Evolutionary conservation across 2,329 filamentous ascomycete genomes (phyloP).

Genomic region (Neoarthrinium moseri): DNA sequence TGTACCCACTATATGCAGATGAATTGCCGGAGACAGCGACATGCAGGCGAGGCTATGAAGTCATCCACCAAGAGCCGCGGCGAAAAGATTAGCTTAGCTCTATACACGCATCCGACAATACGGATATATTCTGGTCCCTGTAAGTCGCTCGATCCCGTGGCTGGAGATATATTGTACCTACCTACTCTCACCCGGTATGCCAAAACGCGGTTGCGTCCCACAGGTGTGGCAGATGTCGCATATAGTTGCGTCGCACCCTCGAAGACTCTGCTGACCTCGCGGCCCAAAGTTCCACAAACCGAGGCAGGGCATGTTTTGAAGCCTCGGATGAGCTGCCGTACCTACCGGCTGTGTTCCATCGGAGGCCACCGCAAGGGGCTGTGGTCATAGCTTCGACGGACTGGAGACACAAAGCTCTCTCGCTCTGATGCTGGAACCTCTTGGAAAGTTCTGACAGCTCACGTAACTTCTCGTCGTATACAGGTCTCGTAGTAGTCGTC

Average conservation of each 20-base stretch:
- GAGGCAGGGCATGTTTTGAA: background rate
- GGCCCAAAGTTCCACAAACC: background rate
- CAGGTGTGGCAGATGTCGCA: no score
- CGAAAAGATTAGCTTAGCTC: background rate
- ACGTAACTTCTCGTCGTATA: no score
- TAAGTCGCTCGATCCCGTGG: background rate
- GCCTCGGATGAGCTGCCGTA: background rate
- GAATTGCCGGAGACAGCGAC: slow-evolving; percentile 2
- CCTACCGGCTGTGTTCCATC: background rate
- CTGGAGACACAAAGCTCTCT: no score
- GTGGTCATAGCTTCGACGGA: no score
- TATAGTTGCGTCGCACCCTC: no score
- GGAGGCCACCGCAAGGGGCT: no score
- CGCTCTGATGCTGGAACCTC: no score
- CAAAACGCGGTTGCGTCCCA: background rate
- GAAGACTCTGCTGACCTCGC: no score
- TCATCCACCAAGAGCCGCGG: slow-evolving; percentile 5
- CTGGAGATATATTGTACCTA: background rate
- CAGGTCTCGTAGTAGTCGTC: no score
- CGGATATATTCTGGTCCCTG: no score
- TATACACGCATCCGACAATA: no score
- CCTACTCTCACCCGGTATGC: background rate
- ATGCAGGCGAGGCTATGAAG: slow-evolving; percentile 7
- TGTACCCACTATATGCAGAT: slow-evolving; percentile 7
- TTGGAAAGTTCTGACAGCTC: no score